Evolutionary conservation across 2,329 filamentous ascomycete genomes (phyloP).

Genomic region (Clonostachys byssicola): DNA sequence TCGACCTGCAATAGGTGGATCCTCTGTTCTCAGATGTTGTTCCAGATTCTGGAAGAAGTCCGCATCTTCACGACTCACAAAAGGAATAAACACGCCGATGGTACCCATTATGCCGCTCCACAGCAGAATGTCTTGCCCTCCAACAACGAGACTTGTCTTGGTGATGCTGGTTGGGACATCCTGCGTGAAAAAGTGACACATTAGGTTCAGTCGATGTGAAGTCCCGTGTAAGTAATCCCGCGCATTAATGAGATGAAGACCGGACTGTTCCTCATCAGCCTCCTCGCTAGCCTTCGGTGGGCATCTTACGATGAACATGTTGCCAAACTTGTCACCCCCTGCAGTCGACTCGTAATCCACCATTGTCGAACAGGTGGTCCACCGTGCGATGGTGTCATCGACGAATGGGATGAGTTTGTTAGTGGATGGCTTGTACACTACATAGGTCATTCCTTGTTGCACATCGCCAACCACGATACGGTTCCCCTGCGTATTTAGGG

Average conservation of each 20-base stretch:
- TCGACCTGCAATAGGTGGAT: constrained; percentile 82
- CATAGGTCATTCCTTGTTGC: constrained; percentile 85
- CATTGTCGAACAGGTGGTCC: constrained; percentile 90
- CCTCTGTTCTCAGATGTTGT: constrained; percentile 79
- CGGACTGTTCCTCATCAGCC: constrained; percentile 87
- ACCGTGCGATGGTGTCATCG: constrained; percentile 84
- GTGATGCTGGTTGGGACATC: constrained; percentile 89
- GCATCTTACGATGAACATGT: constrained; percentile 87
- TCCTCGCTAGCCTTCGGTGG: constrained; percentile 82
- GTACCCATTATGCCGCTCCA: constrained; percentile 96
- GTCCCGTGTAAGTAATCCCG: constrained; percentile 87
- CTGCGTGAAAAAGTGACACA: constrained; percentile 86
- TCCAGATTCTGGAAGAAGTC: constrained; percentile 98
- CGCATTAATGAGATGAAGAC: constrained; percentile 86
- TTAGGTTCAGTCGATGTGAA: constrained; percentile 76
- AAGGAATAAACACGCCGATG: constrained; percentile 88
- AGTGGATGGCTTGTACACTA: constrained; percentile 88
- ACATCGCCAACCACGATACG: constrained; percentile 91
- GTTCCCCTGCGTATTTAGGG: constrained; percentile 83
- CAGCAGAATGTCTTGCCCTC: constrained; percentile 84
- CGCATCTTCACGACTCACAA: constrained; percentile 85
- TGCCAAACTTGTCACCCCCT: constrained; percentile 96
- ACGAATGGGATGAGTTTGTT: constrained; percentile 92
- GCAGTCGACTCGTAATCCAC: constrained; percentile 96
- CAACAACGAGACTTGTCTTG: constrained; percentile 85